These are phyloP conservation scores for Trypethelium eluteriae DNA, from an alignment of 495 filamentous ascomycete species.

Conservation along the genomic window DNA sequence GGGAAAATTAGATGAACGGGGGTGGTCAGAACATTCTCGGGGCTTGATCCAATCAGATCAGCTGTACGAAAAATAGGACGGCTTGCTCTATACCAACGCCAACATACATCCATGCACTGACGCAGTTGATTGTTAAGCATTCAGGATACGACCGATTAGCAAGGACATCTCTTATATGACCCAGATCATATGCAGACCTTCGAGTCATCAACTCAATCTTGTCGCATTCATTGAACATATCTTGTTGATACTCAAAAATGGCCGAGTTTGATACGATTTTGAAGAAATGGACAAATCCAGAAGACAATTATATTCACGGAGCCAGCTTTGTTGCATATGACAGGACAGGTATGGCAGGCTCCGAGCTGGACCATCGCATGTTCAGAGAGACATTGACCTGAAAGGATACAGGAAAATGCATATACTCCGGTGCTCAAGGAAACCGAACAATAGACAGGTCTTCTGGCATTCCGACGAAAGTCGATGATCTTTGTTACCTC, in stretches of 20 bases:
- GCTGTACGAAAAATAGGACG: too few relatives aligned
- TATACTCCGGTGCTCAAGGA: not conserved
- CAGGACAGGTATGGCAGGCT: not conserved
- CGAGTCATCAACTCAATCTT: not conserved
- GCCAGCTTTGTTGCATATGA: slow-evolving; percentile 7
- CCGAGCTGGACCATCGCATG: too few relatives aligned
- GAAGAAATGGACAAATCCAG: slow-evolving; percentile 4
- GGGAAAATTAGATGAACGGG: too few relatives aligned
- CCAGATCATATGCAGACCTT: not conserved
- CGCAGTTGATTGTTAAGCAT: not conserved
- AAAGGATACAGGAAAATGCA: not conserved
- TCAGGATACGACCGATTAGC: not conserved
- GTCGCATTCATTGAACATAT: not conserved
- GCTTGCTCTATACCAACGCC: too few relatives aligned
- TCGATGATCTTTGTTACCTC: slow-evolving; percentile 25
- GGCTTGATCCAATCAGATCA: not conserved
- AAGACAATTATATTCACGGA: slow-evolving; percentile 1
- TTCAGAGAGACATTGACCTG: not conserved
- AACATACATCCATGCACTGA: not conserved
- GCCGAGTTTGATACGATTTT: slow-evolving; percentile 2
- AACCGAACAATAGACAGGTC: slow-evolving; percentile 7
- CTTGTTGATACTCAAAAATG: not conserved
- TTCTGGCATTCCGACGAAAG: slow-evolving; percentile 20
- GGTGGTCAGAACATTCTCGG: too few relatives aligned
- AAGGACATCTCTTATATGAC: not conserved